A percentile compares a stretch with the other conserved stretches of the same genome.
These are phyloP conservation scores for Musa troglodytarum DNA, from an alignment of 176 grass and related monocot genomes.

Conservation along the genomic window DNA sequence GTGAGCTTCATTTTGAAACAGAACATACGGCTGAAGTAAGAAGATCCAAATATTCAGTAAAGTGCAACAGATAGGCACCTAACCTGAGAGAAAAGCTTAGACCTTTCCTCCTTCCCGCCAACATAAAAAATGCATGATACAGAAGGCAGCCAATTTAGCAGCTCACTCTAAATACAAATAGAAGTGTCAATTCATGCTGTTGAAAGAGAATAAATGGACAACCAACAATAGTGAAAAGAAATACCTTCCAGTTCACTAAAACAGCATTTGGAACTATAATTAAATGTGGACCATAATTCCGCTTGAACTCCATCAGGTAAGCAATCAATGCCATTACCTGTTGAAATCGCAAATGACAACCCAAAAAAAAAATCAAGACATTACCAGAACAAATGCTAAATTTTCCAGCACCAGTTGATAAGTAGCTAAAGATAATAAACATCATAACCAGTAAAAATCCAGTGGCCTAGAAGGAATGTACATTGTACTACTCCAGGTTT, in stretches of 20 bases:
- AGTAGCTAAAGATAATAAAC: too few species aligned
- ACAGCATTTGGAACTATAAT: conserved; percentile 99
- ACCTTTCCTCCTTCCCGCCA: conserved; percentile 85
- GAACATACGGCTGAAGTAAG: neutral
- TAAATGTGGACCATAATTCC: conserved; percentile 95
- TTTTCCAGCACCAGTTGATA: neutral
- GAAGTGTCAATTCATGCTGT: conserved; percentile 17
- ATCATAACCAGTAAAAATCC: too few species aligned
- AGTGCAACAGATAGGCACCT: conserved; percentile 15
- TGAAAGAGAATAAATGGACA: neutral
- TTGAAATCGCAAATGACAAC: conserved; percentile 10
- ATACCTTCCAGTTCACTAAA: conserved; percentile 99
- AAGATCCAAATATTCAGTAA: neutral
- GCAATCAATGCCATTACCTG: conserved; percentile 99
- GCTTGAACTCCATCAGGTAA: conserved; percentile 98
- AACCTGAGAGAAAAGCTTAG: conserved; percentile 88
- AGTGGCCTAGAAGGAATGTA: neutral
- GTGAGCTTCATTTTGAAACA: neutral
- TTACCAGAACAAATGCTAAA: neutral
- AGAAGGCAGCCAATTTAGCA: conserved; percentile 87
- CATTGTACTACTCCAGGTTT: neutral
- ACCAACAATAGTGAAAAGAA: conserved; percentile 21
- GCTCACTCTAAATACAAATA: conserved; percentile 72
- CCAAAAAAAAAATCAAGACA: conserved; percentile 14
- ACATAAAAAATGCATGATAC: conserved; percentile 99